phyloP scores from a whole-genome alignment of 1,139 yeast species.

The Pichia sp. region DNA sequence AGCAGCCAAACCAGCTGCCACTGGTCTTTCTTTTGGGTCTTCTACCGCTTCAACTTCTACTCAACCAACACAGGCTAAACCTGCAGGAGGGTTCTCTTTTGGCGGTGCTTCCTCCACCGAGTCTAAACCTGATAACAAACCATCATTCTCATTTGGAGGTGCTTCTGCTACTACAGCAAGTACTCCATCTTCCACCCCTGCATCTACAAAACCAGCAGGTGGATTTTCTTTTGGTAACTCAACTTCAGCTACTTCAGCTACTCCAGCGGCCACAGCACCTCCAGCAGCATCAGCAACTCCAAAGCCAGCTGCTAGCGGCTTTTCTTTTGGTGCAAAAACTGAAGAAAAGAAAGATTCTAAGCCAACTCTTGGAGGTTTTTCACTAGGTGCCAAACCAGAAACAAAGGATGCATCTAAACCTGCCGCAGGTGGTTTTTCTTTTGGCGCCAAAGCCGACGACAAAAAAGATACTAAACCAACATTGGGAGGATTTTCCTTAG shows the following conservation, averaged over 20 bases:
- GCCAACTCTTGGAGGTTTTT: neutral
- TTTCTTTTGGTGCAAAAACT: conserved; percentile 1
- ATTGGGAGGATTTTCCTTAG: neutral
- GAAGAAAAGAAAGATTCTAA: neutral
- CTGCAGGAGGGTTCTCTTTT: conserved; percentile 23
- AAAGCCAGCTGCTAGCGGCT: conserved; percentile 13
- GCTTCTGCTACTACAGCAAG: neutral
- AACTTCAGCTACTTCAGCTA: neutral
- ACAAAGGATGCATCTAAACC: conserved; percentile 16
- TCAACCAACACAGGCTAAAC: conserved; percentile 5
- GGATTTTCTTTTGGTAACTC: neutral
- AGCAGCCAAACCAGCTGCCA: neutral
- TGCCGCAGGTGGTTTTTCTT: conserved; percentile 1
- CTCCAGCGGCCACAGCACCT: neutral
- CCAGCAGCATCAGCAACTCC: conserved; percentile 1
- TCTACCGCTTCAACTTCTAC: neutral
- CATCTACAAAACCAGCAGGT: neutral
- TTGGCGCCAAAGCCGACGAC: neutral
- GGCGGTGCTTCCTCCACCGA: conserved; percentile 12
- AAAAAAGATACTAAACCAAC: neutral
- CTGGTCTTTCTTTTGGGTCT: no score
- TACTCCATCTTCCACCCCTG: neutral
- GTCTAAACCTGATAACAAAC: neutral
- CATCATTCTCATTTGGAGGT: neutral
- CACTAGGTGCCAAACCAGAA: neutral